A percentile compares a stretch with the other conserved stretches of the same genome.
phyloP scores from a whole-genome alignment of 108 stramenopile genomes.

The Aurantiochytrium sp. region DNA sequence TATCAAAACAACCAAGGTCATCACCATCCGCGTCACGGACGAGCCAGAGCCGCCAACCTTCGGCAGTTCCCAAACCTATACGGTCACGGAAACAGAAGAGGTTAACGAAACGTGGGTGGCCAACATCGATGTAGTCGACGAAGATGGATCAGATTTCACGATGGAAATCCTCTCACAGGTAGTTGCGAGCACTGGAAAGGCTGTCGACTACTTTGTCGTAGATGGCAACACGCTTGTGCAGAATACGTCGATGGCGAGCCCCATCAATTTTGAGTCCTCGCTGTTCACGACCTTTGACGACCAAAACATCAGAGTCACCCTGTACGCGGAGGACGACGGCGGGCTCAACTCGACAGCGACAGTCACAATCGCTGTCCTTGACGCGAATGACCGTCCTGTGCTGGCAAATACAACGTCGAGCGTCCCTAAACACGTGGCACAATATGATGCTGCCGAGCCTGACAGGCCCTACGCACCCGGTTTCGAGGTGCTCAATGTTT shows the following conservation, averaged over 20 bases:
- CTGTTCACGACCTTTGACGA: neutral
- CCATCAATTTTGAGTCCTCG: neutral
- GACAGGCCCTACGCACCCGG: neutral
- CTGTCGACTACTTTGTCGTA: neutral
- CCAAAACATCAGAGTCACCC: neutral
- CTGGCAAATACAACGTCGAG: neutral
- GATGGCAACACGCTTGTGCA: neutral
- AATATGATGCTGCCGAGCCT: neutral
- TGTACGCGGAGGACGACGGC: neutral
- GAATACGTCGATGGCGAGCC: neutral
- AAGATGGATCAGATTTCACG: neutral
- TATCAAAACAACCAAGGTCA: neutral
- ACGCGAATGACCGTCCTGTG: neutral
- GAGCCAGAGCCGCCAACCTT: neutral
- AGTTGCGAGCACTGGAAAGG: neutral
- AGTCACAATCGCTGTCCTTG: neutral
- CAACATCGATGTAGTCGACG: neutral
- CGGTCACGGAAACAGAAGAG: neutral
- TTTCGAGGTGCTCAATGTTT: neutral
- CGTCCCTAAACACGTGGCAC: neutral
- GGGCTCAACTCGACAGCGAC: neutral
- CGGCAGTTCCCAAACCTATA: neutral
- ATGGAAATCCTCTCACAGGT: neutral
- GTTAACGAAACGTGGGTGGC: neutral
- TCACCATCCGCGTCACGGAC: neutral